phyloP scores from a whole-genome alignment of 1,284 basidiomycete species.

The Sanguinoderma infundibulare region DNA sequence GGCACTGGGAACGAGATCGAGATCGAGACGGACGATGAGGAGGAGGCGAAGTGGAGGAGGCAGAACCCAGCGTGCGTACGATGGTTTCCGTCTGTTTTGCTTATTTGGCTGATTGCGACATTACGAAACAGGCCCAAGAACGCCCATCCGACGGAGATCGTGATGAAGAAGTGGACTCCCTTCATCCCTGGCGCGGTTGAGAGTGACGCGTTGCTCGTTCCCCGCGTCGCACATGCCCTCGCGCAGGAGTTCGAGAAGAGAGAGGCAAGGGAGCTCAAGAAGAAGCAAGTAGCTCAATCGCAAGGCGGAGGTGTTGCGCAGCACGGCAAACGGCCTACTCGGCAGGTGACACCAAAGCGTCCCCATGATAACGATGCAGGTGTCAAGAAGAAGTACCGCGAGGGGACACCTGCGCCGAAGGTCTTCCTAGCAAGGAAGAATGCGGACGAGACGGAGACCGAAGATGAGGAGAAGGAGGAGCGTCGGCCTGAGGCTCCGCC shows the following conservation, averaged over 20 bases:
- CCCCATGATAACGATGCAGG: neutral
- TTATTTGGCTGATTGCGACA: neutral
- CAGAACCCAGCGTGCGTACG: neutral
- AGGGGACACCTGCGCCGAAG: neutral
- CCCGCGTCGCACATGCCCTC: neutral
- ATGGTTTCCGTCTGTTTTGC: no score
- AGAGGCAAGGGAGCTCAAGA: neutral
- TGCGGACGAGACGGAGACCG: neutral
- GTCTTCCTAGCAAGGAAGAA: neutral
- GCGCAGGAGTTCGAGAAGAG: no score
- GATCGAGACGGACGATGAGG: constrained; percentile 14
- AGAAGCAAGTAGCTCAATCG: neutral
- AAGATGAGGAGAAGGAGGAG: neutral
- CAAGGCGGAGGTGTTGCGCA: neutral
- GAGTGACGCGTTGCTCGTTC: neutral
- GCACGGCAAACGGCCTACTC: neutral
- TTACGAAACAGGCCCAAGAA: neutral
- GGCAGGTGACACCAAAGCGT: neutral
- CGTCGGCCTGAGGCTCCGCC: neutral
- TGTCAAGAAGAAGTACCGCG: neutral
- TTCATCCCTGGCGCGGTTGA: neutral
- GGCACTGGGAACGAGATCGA: constrained; percentile 7
- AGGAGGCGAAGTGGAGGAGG: neutral
- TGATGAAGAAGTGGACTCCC: neutral
- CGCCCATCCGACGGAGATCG: neutral